phyloP scores from a whole-genome alignment of 176 grass and related monocot genomes.

The Dendrocalamus sinicus region DNA sequence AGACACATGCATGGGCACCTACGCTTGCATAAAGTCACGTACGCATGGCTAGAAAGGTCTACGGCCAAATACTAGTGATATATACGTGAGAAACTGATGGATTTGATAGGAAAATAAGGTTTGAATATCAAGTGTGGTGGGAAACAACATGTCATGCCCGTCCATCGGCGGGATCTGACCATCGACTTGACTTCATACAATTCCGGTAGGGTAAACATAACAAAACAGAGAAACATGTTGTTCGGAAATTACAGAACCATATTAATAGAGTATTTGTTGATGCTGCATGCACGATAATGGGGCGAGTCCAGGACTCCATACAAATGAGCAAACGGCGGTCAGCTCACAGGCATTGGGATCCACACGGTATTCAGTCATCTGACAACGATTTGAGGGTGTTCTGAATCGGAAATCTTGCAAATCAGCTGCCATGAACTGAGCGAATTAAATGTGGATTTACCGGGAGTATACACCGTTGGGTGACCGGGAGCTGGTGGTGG shows the following conservation, averaged over 20 bases:
- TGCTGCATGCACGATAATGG: neutral
- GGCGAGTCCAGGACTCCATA: slow-evolving; percentile 25
- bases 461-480: slow-evolving; percentile 57
- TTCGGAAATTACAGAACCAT: slow-evolving; percentile 25
- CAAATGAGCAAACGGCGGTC: neutral
- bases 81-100: neutral
- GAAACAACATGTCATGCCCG: neutral
- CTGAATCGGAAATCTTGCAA: slow-evolving; percentile 1
- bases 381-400: slow-evolving; percentile 8
- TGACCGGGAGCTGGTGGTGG: slow-evolving; percentile 67
- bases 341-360: slow-evolving; percentile 9
- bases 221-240: slow-evolving; percentile 29
- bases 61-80: too few relatives aligned
- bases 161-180: neutral
- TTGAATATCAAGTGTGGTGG: neutral
- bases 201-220: neutral
- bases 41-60: too few relatives aligned
- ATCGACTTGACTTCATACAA: slow-evolving; percentile 29
- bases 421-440: neutral
- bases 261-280: neutral
- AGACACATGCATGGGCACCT: too few relatives aligned
- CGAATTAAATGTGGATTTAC: neutral
- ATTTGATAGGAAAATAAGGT: slow-evolving; percentile 6
- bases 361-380: slow-evolving; percentile 49
- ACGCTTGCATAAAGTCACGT: too few relatives aligned